These are phyloP conservation scores for Crithidia sp. DNA, from an alignment of 208 protist genomes.

Conservation along the genomic window DNA sequence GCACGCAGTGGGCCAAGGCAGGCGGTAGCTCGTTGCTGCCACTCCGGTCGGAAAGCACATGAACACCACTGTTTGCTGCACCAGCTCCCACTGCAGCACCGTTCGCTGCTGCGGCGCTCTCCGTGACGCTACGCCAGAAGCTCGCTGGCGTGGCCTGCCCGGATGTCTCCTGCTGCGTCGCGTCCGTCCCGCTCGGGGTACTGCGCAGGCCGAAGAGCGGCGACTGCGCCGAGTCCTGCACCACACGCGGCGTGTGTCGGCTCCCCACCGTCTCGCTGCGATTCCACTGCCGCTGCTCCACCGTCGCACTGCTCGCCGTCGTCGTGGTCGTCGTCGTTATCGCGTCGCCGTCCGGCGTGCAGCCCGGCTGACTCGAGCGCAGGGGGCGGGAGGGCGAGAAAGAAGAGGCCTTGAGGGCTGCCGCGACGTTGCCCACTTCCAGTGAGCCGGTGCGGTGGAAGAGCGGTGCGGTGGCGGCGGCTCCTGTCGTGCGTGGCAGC, in stretches of 20 bases:
- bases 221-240: conserved; percentile 4
- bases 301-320: conserved; percentile 3
- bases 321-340: conserved; percentile 14
- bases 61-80: background rate
- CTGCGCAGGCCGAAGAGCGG: background rate
- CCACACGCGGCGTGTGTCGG: background rate
- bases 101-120: background rate
- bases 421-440: background rate
- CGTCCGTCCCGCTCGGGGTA: background rate
- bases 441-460: background rate
- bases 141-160: conserved; percentile 1
- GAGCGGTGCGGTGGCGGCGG: background rate
- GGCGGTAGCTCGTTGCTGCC: conserved; percentile 8
- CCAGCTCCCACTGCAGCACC: too few species aligned
- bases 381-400: conserved; percentile 10
- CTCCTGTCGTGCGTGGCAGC: background rate
- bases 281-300: conserved; percentile 3
- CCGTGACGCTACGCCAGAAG: conserved; percentile 12
- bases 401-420: background rate
- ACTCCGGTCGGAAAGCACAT: background rate
- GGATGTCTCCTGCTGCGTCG: background rate
- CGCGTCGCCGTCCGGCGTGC: conserved; percentile 7
- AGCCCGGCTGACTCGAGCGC: conserved; percentile 14
- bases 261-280: conserved; percentile 10
- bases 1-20: background rate